phyloP scores from a whole-genome alignment of 495 filamentous ascomycete genomes.

The Sordaria brevicollis region DNA sequence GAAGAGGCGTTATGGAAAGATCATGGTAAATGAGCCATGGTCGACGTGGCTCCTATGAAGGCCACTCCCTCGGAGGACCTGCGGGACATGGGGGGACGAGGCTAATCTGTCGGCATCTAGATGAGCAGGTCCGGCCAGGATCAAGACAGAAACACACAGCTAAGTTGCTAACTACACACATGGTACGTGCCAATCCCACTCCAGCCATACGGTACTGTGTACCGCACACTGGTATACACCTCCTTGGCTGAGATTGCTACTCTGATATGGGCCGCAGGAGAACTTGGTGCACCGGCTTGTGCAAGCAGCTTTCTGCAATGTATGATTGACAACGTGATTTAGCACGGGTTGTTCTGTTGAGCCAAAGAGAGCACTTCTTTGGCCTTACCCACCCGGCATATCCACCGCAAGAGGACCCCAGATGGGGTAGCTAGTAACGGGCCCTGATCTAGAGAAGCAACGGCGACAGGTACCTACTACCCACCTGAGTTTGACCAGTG shows the following conservation, averaged over 20 bases:
- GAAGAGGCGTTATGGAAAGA: constrained; percentile 12
- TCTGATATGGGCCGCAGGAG: background rate
- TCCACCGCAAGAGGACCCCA: background rate
- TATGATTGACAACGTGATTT: background rate
- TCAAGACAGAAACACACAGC: background rate
- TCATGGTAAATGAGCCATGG: constrained; percentile 23
- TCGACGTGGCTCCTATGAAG: constrained; percentile 31
- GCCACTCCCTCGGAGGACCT: constrained; percentile 13
- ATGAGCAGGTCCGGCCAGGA: constrained; percentile 1
- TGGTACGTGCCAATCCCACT: background rate
- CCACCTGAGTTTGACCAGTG: background rate
- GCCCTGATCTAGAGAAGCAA: background rate
- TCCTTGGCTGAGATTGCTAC: background rate
- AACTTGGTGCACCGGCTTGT: background rate
- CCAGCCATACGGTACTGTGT: background rate
- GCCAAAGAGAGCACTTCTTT: background rate
- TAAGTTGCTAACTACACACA: too few relatives aligned
- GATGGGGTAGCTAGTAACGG: background rate
- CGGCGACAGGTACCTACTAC: background rate
- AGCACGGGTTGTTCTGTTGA: background rate
- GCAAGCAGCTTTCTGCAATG: background rate
- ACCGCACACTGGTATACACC: background rate
- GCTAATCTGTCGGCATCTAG: constrained; percentile 21
- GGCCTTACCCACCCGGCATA: background rate
- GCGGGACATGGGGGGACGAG: constrained; percentile 19